Base-by-base conservation (phyloP, 164 flowering plant genomes). In the Santalum album region DNA sequence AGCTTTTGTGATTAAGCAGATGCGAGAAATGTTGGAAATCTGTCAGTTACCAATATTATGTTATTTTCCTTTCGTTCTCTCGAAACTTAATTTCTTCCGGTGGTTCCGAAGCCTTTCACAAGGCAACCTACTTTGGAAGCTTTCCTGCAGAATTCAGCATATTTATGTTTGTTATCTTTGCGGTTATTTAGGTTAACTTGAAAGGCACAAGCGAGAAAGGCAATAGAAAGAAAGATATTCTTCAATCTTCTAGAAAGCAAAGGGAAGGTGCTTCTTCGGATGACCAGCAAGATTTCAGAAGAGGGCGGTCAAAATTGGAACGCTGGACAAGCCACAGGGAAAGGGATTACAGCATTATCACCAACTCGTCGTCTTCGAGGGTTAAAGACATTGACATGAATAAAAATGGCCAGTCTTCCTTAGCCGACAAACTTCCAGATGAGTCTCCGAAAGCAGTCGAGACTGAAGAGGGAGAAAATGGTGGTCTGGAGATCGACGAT, bases 291-390 rank as follows among this genome's bases (percentile, higher is more conserved):
- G 69, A 71, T 49, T 81, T 82, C n/a, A 75, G 64, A 57, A 82
- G 76, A 61, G 97, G 97, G 32, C 82, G 92, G 25, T 83, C 96
- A 19, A 87, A 94, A 59, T 51, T 86, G 70, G 99, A 94, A 60
- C 82, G 89, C 6, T 90, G 96, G 96, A 65, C 86, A 2, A 94
- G 96, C 76, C 92, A 90, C 43, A 84, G 75, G 62, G 99, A 94
- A 58, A 78, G 73, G 65, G 90, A 81, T 62, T 70, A 42, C 49
- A 46, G 45, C 49, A 52, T 64, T 36, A 65, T 53, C 57, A 54
- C 62, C 43, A 78, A 68, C 61, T 65, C 81, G 40, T 70, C 84
- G 15, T 60, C 81, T 53, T 72, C 79, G 40, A 77, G 73, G 70
- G 68, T 54, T 34, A 78, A 77, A 60, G 86, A 82, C 32, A 47